phyloP scores from a whole-genome alignment of 352 stramenopile species.

The Thalassiosira mediterranea region DNA sequence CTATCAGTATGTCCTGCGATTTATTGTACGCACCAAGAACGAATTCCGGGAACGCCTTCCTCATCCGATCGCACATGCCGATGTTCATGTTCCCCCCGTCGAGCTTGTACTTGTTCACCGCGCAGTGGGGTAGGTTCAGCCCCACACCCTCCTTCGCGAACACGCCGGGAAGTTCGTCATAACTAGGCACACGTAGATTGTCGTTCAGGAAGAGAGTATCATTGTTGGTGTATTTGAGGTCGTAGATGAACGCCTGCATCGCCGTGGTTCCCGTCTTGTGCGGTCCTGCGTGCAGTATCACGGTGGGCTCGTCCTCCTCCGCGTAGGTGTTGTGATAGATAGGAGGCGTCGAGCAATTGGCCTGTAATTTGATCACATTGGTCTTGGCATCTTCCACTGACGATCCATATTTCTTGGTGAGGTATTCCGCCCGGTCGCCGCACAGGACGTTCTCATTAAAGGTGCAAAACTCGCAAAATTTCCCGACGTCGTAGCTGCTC shows the following conservation, averaged over 20 bases:
- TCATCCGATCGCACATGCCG: constrained; percentile 9
- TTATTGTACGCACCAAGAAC: constrained; percentile 14
- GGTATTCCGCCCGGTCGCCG: neutral
- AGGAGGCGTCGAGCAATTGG: neutral
- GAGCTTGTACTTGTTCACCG: constrained; percentile 18
- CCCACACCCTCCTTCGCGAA: neutral
- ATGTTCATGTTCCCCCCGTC: constrained; percentile 22
- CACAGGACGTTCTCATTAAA: neutral
- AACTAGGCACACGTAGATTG: constrained; percentile 16
- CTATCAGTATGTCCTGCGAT: constrained; percentile 25
- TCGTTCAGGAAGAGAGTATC: constrained; percentile 19
- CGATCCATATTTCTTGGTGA: neutral
- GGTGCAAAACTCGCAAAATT: constrained; percentile 2
- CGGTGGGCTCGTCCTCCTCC: constrained; percentile 4
- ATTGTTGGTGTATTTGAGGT: neutral
- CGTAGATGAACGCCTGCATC: constrained; percentile 25
- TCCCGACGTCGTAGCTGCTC: neutral
- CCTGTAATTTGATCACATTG: neutral
- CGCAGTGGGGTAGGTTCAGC: constrained; percentile 36
- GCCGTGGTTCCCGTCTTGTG: constrained; percentile 35
- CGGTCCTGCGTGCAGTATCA: constrained; percentile 8
- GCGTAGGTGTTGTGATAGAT: constrained; percentile 3
- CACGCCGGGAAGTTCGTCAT: constrained; percentile 21
- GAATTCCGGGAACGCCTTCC: constrained; percentile 16
- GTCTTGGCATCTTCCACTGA: neutral